Conservation (phyloP, 2,329 filamentous ascomycete genomes). For the Davidsoniella australis region DNA sequence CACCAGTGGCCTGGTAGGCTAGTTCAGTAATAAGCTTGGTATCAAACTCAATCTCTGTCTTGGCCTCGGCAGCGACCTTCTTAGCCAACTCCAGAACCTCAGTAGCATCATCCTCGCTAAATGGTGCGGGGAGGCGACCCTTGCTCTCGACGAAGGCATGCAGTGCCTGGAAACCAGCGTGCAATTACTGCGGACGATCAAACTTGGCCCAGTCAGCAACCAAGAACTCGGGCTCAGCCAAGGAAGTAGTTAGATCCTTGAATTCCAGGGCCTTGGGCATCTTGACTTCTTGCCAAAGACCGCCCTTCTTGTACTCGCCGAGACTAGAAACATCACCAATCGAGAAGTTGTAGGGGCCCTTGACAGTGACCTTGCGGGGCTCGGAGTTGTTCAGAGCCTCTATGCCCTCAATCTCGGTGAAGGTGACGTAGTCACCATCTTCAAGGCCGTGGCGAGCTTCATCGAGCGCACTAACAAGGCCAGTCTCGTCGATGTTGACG, state of each 20-base stretch:
- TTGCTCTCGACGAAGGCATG: slow-evolving; percentile 68
- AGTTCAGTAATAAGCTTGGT: slow-evolving; percentile 87
- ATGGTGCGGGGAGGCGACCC: slow-evolving; percentile 60
- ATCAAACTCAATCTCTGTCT: slow-evolving; percentile 67
- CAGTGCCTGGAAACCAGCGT: slow-evolving; percentile 81
- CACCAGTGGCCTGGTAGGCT: slow-evolving; percentile 83
- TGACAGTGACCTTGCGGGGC: slow-evolving; percentile 81
- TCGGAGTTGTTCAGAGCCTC: slow-evolving; percentile 68
- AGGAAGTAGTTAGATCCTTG: slow-evolving; percentile 57
- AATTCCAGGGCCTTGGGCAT: slow-evolving; percentile 93
- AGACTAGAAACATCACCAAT: slow-evolving; percentile 83
- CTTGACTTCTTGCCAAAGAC: slow-evolving; percentile 90
- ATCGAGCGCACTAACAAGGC: slow-evolving; percentile 80
- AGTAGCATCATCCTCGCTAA: slow-evolving; percentile 68
- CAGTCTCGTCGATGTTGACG: slow-evolving; percentile 75
- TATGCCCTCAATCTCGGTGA: slow-evolving; percentile 86
- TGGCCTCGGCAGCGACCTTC: slow-evolving; percentile 55
- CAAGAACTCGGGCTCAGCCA: slow-evolving; percentile 77
- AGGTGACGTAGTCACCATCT: slow-evolving; percentile 92
- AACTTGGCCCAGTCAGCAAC: slow-evolving; percentile 97
- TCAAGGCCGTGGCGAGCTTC: slow-evolving; percentile 90
- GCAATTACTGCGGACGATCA: slow-evolving; percentile 80
- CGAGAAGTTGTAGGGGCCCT: slow-evolving; percentile 92
- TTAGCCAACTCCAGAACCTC: slow-evolving; percentile 63
- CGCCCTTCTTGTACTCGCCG: slow-evolving; percentile 74